phyloP scores from a whole-genome alignment of 176 grass and related monocot species.

The Raddia guianensis region DNA sequence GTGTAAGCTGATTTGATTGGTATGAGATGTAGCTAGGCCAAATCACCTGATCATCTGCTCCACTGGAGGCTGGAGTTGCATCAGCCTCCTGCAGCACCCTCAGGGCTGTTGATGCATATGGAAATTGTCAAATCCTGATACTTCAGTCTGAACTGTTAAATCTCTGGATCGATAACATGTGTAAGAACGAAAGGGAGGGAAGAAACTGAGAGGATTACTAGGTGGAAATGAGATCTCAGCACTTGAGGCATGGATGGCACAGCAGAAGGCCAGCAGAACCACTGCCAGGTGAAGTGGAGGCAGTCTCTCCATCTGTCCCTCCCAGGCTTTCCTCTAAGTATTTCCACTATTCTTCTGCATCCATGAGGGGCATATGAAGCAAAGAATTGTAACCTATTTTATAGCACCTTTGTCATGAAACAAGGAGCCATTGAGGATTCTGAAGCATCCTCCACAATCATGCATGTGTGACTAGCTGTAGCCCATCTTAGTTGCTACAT shows the following conservation, averaged over 20 bases:
- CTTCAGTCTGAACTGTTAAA: not conserved
- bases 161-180: not conserved
- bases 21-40: not conserved
- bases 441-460: slow-evolving; percentile 46
- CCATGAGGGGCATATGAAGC: slow-evolving; percentile 24
- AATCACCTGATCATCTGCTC: slow-evolving; percentile 27
- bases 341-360: slow-evolving; percentile 43
- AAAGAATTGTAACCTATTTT: slow-evolving; percentile 15
- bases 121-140: not conserved
- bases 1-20: not conserved
- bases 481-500: slow-evolving; percentile 30
- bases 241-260: slow-evolving; percentile 34
- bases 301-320: slow-evolving; percentile 8
- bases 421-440: slow-evolving; percentile 20
- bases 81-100: not conserved
- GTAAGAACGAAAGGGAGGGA: not conserved
- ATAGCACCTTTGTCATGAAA: slow-evolving; percentile 22
- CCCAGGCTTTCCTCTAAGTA: slow-evolving; percentile 18
- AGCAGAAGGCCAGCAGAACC: slow-evolving; percentile 39
- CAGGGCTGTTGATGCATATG: not conserved
- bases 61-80: not conserved
- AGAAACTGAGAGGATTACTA: slow-evolving; percentile 22
- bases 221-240: not conserved
- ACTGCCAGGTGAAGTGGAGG: slow-evolving; percentile 19
- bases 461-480: slow-evolving; percentile 9